These are phyloP conservation scores for Cyberlindnera subsufficiens DNA, from an alignment of 805 yeast species.

Conservation along the genomic window DNA sequence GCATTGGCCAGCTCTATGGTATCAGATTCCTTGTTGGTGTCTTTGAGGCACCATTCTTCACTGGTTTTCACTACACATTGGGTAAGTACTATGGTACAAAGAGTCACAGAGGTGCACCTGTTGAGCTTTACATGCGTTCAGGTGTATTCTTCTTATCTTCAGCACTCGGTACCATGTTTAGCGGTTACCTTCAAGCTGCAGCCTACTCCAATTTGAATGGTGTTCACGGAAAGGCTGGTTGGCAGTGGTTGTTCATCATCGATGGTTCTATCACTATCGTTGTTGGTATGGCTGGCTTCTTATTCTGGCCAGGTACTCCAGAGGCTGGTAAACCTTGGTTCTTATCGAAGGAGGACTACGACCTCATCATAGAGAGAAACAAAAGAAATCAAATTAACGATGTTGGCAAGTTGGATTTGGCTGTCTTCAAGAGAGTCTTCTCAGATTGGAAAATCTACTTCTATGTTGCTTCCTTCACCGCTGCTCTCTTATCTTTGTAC, in stretches of 20 bases:
- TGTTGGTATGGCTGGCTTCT: constrained; percentile 39
- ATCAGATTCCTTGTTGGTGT: constrained; percentile 10
- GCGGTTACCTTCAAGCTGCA: constrained; percentile 40
- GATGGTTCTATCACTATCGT: constrained; percentile 43
- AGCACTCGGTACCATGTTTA: constrained; percentile 8
- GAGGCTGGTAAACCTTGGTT: too few species aligned
- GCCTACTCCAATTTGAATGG: constrained; percentile 29
- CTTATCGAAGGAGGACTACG: too few species aligned
- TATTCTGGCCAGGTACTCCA: constrained; percentile 35
- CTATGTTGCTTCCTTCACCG: too few species aligned
- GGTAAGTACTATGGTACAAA: too few species aligned
- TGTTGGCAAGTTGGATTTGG: too few species aligned
- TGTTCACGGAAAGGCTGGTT: constrained; percentile 31
- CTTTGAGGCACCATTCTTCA: constrained; percentile 8
- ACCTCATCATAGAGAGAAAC: too few species aligned
- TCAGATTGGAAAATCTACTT: too few species aligned
- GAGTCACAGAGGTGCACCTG: too few species aligned
- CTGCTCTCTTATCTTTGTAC: too few species aligned
- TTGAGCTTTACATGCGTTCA: too few species aligned
- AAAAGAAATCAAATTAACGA: too few species aligned
- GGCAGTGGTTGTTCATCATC: constrained; percentile 48
- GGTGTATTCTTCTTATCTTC: constrained; percentile 3
- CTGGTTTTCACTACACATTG: constrained; percentile 3
- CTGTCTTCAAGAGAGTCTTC: too few species aligned
- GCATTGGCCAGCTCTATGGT: constrained; percentile 3